phyloP scores from a whole-genome alignment of 768 basidiomycete species.

The Podaxis sp. region DNA sequence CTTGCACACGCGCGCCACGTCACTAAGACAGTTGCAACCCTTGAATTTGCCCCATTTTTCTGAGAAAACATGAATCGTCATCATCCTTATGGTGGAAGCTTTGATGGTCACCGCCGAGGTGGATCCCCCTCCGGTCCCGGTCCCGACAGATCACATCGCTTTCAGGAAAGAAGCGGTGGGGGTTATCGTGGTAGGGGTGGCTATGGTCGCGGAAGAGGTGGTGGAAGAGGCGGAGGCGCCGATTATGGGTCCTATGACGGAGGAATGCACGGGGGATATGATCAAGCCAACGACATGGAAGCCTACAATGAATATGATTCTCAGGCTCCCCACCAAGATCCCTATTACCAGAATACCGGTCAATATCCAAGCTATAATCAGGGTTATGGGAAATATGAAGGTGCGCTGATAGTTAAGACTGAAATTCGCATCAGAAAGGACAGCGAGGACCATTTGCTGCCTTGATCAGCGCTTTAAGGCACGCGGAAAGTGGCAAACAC shows the following conservation, averaged over 20 bases:
- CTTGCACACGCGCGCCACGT: slow-evolving; percentile 27
- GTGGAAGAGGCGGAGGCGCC: slow-evolving; percentile 35
- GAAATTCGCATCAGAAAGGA: slow-evolving; percentile 41
- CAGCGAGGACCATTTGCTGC: slow-evolving; percentile 32
- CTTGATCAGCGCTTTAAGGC: slow-evolving; percentile 46
- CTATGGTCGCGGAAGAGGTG: slow-evolving; percentile 62
- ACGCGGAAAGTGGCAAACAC: slow-evolving; percentile 42
- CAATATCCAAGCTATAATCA: slow-evolving; percentile 57
- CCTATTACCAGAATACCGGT: slow-evolving; percentile 67
- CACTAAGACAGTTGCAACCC: slow-evolving; percentile 23
- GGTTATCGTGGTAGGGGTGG: slow-evolving; percentile 46
- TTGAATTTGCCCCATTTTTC: slow-evolving; percentile 20
- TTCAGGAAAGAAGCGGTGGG: slow-evolving; percentile 55
- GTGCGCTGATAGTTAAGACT: slow-evolving; percentile 81
- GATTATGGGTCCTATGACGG: slow-evolving; percentile 55
- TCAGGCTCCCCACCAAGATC: slow-evolving; percentile 46
- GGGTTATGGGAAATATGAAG: slow-evolving; percentile 71
- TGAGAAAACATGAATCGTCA: slow-evolving; percentile 75
- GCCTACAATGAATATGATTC: slow-evolving; percentile 72
- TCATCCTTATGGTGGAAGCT: slow-evolving; percentile 77
- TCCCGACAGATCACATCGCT: slow-evolving; percentile 70
- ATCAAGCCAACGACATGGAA: slow-evolving; percentile 58
- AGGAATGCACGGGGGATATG: slow-evolving; percentile 31
- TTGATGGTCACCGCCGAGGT: slow-evolving; percentile 60
- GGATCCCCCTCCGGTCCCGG: slow-evolving; percentile 66